These are phyloP conservation scores for Aspergillus coremiiformis DNA, from an alignment of 495 filamentous ascomycete genomes.

Conservation along the genomic window DNA sequence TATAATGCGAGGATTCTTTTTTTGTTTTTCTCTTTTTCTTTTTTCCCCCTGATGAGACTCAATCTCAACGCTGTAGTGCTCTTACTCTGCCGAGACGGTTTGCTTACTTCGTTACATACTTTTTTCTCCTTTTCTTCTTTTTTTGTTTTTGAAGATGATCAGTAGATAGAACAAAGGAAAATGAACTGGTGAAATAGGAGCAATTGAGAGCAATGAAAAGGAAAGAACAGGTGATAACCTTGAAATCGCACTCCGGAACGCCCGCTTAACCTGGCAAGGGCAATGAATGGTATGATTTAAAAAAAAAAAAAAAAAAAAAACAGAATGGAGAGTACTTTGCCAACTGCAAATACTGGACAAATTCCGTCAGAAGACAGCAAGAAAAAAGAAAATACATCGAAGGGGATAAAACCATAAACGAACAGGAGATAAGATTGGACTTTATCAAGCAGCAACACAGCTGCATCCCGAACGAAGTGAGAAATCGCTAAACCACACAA, in stretches of 20 bases:
- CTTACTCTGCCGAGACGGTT: neutral
- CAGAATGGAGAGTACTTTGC: neutral
- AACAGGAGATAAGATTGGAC: neutral
- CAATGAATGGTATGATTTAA: neutral
- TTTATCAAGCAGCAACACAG: neutral
- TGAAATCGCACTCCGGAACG: constrained; percentile 13
- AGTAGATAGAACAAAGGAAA: neutral
- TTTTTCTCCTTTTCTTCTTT: neutral
- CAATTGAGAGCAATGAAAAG: constrained; percentile 1
- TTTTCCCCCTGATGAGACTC: neutral
- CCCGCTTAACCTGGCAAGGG: constrained; percentile 15
- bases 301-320: neutral
- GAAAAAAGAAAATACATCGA: neutral
- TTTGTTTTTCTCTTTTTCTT: neutral
- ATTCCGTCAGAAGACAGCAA: neutral
- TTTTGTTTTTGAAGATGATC: neutral
- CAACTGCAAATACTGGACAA: neutral
- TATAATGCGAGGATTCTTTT: neutral
- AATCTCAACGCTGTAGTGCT: neutral
- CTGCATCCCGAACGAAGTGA: neutral
- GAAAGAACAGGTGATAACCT: constrained; percentile 8
- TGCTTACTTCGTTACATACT: neutral
- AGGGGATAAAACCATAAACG: neutral
- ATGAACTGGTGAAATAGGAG: neutral
- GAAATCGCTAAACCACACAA: neutral